Base-by-base conservation (phyloP, 75 land plant genomes). In the Azolla pinnata region DNA sequence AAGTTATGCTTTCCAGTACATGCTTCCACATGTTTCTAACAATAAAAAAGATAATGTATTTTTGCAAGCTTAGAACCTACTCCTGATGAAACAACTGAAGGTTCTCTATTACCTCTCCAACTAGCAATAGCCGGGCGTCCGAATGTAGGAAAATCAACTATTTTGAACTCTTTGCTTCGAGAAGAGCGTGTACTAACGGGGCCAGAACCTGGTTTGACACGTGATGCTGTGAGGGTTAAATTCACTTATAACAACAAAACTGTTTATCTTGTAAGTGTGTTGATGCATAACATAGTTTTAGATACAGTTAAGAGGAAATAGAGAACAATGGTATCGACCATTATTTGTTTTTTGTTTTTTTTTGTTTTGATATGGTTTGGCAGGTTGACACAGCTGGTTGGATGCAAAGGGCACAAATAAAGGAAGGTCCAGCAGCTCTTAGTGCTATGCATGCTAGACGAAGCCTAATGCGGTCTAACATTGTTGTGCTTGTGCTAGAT, bases 331-430 rank as follows among this genome's bases (percentile, higher is more conserved):
- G n/a, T n/a, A n/a, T n/a, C n/a, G n/a, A n/a, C n/a, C n/a, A 38
- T 14, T 8, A 38, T 38, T 14, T 38, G 14, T 14, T 18, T 9
- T 40, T 45, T 32, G 25, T 24, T 28, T 56, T 29, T 34, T 65
- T 56, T 27, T 21, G 3, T 25, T 32, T 33, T n/a, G 4, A 4
- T 16, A 33, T 30, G 59, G 5, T 2, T 1, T 25, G 50, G 57
- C 75, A 93, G 98, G 96, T 93, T 66, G 98, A 93, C 40, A 93
- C 98, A 34, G 98, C 98, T 33, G 98, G 98, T 33, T 93, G 98
- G 98, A 70, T 93, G 77, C 81, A 81, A 28, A 88, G 90, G 66
- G 65, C 88, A 50, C 69, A 80, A 16, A 50, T 71, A 61, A 83
- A 78, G 60, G 85, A 81, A 61, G 89, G 95, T 32, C 87, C 96